Conservation (phyloP, 2,329 filamentous ascomycete genomes). For the Cylindrodendrum hubeiense region DNA sequence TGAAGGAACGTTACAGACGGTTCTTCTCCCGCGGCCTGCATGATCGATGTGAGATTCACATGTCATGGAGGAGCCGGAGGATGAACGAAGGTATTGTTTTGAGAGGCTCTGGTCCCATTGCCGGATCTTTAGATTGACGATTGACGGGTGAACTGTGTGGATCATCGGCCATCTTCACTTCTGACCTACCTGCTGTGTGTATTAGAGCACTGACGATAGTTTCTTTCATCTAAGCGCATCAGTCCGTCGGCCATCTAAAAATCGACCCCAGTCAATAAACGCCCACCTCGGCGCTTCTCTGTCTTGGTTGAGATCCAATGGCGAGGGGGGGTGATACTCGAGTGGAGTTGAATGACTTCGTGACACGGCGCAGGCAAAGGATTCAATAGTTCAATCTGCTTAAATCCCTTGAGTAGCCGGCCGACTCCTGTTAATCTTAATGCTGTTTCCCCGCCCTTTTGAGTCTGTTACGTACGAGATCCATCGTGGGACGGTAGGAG, state of each 20-base stretch:
- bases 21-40: background rate
- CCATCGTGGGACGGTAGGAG: background rate
- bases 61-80: background rate
- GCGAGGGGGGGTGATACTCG: background rate
- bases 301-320: background rate
- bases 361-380: background rate
- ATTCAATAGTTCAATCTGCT: background rate
- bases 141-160: background rate
- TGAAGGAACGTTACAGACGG: slow-evolving; percentile 2
- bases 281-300: too few species aligned
- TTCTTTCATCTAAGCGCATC: background rate
- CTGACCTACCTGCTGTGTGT: background rate
- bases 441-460: background rate
- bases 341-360: background rate
- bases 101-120: background rate
- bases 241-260: background rate
- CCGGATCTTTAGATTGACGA: background rate
- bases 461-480: background rate
- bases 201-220: background rate
- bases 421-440: background rate
- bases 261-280: too few species aligned
- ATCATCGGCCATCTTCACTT: background rate
- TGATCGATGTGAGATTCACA: background rate
- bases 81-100: background rate
- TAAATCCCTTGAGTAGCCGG: background rate